Base-by-base conservation (phyloP, 768 basidiomycete species). In the Suillus variegatus region DNA sequence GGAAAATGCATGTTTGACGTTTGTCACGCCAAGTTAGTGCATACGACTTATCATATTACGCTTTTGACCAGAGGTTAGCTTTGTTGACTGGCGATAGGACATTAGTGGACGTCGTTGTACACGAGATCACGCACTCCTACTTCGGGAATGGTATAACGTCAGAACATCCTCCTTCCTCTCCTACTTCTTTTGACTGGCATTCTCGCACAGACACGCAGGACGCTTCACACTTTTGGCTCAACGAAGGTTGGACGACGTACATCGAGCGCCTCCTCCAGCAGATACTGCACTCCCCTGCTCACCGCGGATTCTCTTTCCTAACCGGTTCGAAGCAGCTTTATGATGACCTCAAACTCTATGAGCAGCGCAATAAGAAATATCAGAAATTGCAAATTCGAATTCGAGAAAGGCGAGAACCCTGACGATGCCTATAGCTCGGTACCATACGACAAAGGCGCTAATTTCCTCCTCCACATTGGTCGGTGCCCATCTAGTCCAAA, bases 221-320 rank as follows among this genome's bases (percentile, higher is more conserved):
- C 67, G 87, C 91, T 0, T 85, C 86, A 0, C 91, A 93, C 76
- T 94, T 93, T 78, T 94, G 92, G 92, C 85, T 95, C 46, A 95
- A 94, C 74, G 92, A 95, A 80, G 91, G 94, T 35, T 96, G 93
- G 91, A 97, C 96, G 40, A 95, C 93, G 0, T 98, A 95, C 73
- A 88, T 93, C 38, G 96, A 99, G 74, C 88, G 95, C 18, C 77
- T 97, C 9, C 80, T 97, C 54, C 87, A 87, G 57, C 83, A 88
- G 67, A 78, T 82, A 54, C 80, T 95, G 4, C 87, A 93, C 73
- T 85, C 90, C 0, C 87, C 91, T 20, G 88, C 88, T 2, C 86
- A 89, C 60, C 88, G 95, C 51, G 93, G 88, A 20, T 92, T 98
- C 72, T 86, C 88, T 9, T 97, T 84, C 76, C 79, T 93, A 66